Conservation (phyloP, 2,329 filamentous ascomycete species). For the Xylariaceae sp. region DNA sequence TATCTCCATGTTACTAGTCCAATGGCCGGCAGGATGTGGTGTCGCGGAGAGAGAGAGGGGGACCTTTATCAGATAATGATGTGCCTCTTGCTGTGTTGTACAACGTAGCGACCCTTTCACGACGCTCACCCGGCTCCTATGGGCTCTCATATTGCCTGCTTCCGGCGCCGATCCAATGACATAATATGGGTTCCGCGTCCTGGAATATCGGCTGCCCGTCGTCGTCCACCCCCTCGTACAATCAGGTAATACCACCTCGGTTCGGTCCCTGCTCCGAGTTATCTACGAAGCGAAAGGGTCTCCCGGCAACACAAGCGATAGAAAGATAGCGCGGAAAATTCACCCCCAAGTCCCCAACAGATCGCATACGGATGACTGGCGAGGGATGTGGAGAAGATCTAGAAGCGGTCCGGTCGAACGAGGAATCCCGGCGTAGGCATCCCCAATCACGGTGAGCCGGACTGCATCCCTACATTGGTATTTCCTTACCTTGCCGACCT, state of each 20-base stretch:
- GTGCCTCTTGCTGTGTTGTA: slow-evolving; percentile 14
- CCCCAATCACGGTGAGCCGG: slow-evolving; percentile 11
- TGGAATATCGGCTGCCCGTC: slow-evolving; percentile 10
- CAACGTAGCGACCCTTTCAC: slow-evolving; percentile 11
- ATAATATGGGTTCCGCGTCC: background rate
- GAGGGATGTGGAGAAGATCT: slow-evolving; percentile 9
- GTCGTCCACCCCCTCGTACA: background rate
- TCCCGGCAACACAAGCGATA: background rate
- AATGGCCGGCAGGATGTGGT: slow-evolving; percentile 3
- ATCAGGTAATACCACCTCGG: background rate
- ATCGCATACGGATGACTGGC: slow-evolving; percentile 1
- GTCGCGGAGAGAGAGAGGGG: slow-evolving; percentile 6
- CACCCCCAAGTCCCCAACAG: background rate
- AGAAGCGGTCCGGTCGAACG: slow-evolving; percentile 15
- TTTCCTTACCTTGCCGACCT: background rate
- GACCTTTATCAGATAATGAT: slow-evolving; percentile 3
- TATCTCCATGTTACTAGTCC: background rate
- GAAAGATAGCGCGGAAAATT: slow-evolving; percentile 8
- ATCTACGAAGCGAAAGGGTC: slow-evolving; percentile 7
- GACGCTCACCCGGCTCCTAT: slow-evolving; percentile 10
- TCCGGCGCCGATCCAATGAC: slow-evolving; percentile 4
- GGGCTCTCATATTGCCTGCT: background rate
- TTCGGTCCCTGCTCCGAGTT: slow-evolving; percentile 8
- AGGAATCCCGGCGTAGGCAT: slow-evolving; percentile 10
- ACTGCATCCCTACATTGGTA: background rate